Evolutionary conservation across 176 grass and related monocot species (phyloP), one percentile per base, ranked within the genome.

Genomic region (Phragmites australis): DNA sequence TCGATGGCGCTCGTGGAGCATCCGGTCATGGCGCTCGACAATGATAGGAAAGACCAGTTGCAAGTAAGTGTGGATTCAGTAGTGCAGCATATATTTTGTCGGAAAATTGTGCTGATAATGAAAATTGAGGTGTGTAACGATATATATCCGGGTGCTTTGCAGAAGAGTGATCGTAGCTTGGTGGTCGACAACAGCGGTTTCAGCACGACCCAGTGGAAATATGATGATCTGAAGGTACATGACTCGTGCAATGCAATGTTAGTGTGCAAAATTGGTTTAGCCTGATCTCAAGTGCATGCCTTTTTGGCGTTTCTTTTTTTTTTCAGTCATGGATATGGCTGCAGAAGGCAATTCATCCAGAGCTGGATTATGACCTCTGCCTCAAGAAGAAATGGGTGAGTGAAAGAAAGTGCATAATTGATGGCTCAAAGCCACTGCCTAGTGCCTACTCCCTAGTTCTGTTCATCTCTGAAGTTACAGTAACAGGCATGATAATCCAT

Each of bases 301-400:
- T 75, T 70, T 18, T 63, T 43, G 15, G 31, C 11, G 41, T 70
- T 46, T 40, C 41, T 57, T 75, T 26, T 53, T 91, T 88, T 37
- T 65, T 79, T 45, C 63, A 95, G 92, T 91, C 88, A 71, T 99
- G 92, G 92, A 93, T 99, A 89, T 95, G 92, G 96, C 70, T 99
- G 72, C 96, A 99, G 84, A 99, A 99, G 84, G 90, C 96, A 70
- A 95, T 99, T 82, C 96, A 99, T 68, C 96, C 96, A 34, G 96
- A 95, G 68, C 75, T 99, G 80, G 90, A 98, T 62, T 98, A 98
- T 56, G 92, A 98, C 87, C 70, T 89, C 23, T 87, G 76, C 63
- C 75, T 89, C 70, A 91, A 81, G 79, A 94, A 99, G 81, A 99
- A 93, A 93, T 93, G 92, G 95, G 95, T 97, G 88, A 86, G 95